phyloP scores from a whole-genome alignment of 2,329 filamentous ascomycete genomes.

The Pyricularia grisea region DNA sequence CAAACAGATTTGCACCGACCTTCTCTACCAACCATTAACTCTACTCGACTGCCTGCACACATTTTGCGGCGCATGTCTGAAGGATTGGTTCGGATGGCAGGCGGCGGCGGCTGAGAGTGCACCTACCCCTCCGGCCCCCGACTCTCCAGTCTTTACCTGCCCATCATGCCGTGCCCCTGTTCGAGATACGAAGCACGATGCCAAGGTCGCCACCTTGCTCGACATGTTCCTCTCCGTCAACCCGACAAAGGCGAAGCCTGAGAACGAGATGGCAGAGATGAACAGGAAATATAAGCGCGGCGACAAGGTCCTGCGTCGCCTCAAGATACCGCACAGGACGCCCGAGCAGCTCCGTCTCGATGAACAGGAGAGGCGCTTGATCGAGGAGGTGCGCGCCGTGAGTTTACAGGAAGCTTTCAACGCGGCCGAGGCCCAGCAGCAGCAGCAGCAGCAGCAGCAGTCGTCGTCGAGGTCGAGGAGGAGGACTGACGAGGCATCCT shows the following conservation, averaged over 20 bases:
- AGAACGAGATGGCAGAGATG: constrained; percentile 69
- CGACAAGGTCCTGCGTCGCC: constrained; percentile 65
- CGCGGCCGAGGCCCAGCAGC: constrained; percentile 19
- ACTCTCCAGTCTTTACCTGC: constrained; percentile 64
- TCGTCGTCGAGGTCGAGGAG: not conserved
- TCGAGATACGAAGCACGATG: constrained; percentile 81
- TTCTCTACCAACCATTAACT: constrained; percentile 83
- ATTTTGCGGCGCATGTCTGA: constrained; percentile 90
- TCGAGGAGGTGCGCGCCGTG: constrained; percentile 63
- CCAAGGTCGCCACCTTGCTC: constrained; percentile 78
- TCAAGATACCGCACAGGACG: constrained; percentile 40
- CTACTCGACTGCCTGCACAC: constrained; percentile 91
- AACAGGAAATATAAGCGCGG: constrained; percentile 68
- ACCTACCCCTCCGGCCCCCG: constrained; percentile 36
- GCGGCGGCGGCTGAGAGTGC: constrained; percentile 46
- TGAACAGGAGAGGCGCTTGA: constrained; percentile 57
- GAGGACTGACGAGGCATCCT: not conserved
- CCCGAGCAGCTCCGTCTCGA: constrained; percentile 44
- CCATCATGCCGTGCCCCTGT: constrained; percentile 85
- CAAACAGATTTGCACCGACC: constrained; percentile 84
- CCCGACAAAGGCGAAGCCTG: constrained; percentile 61
- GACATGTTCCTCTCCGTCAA: constrained; percentile 81
- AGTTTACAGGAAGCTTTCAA: constrained; percentile 62
- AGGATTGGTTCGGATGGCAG: constrained; percentile 91
- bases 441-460: not conserved